Base-by-base conservation (phyloP, 2,329 filamentous ascomycete genomes). In the Sporothrix humicola region DNA sequence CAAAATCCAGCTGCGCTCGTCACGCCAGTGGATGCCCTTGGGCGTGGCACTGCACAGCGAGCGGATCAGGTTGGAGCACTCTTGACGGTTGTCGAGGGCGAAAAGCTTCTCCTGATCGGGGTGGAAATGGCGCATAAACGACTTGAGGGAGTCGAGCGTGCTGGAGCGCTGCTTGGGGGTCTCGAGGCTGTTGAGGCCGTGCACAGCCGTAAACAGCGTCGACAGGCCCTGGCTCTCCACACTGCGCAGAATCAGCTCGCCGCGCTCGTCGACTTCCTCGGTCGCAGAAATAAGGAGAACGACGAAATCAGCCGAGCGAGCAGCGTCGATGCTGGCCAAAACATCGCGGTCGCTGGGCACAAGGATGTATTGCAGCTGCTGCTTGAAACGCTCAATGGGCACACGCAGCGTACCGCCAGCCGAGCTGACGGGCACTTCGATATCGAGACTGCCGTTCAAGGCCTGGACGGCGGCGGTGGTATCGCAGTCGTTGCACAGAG, bases 191-290 rank as follows among this genome's bases (percentile, higher is more conserved):
- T 95, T 91, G 13, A 98, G 84, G 5, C 91, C 90, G 79, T 97
- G 92, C 0, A 97, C 94, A 13, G 93, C 88, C 0, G 93, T 94
- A 79, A 97, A 89, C n/a, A 97, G 88, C 26, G 94, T 98, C 0
- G 95, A 97, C 77, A 99, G 90, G 79, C 96, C 96, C 83, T 99
- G 96, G 78, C 94, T 93, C 83, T 98, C 95, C 46, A 98, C 91
- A 66, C 92, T 92, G 78, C 93, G 90, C 75, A 99, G 85, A 73
- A 98, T 91, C 78, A 94, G 84, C 82, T 98, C 94, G 76, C 95
- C 95, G 56, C 94, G 84, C 69, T 91, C 88, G 78, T 98, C 95
- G 7, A 97, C 93, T 81, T 97, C 94, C 75, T 93, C 88, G 61
- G 92, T 88, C 23, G 94, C 90, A 3, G 94, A 97, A 2, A 99